A percentile compares a stretch with the other conserved stretches of the same genome.
Evolutionary conservation across 1,284 basidiomycete genomes (phyloP).

Genomic region (Fomitiporia mediterranea): DNA sequence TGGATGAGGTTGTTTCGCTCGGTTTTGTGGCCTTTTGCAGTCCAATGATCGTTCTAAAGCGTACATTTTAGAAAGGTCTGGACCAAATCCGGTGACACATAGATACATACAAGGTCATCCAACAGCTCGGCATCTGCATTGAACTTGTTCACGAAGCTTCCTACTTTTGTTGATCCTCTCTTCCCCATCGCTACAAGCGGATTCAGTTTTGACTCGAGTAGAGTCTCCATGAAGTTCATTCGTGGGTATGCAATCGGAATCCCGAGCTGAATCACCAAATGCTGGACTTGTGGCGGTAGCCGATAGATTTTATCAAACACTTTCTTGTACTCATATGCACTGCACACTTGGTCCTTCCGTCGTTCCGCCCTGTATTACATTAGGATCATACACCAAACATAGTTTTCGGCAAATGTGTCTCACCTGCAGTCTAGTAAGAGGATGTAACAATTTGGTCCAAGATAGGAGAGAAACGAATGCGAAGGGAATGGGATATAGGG

Average conservation of each 20-base stretch:
- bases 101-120: slow-evolving; percentile 72
- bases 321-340: slow-evolving; percentile 63
- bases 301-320: slow-evolving; percentile 58
- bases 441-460: slow-evolving; percentile 68
- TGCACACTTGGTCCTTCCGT: slow-evolving; percentile 76
- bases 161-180: slow-evolving; percentile 58
- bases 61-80: background rate
- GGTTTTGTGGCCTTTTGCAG: slow-evolving; percentile 75
- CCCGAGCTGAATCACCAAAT: slow-evolving; percentile 75
- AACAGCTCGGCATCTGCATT: slow-evolving; percentile 87
- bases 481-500: slow-evolving; percentile 76
- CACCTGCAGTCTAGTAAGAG: slow-evolving; percentile 84
- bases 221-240: slow-evolving; percentile 82
- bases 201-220: slow-evolving; percentile 79
- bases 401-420: slow-evolving; percentile 24
- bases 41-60: slow-evolving; percentile 88
- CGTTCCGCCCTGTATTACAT: slow-evolving; percentile 72
- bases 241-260: slow-evolving; percentile 87
- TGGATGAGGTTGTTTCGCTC: slow-evolving; percentile 91
- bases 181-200: slow-evolving; percentile 73
- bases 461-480: slow-evolving; percentile 74
- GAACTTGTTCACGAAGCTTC: slow-evolving; percentile 87
- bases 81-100: background rate
- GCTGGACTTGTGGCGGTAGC: slow-evolving; percentile 66
- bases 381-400: background rate